A percentile compares a stretch with the other conserved stretches of the same genome.
phyloP scores from a whole-genome alignment of 202 grass and related monocot species.

The Dendrocalamus latiflorus region DNA sequence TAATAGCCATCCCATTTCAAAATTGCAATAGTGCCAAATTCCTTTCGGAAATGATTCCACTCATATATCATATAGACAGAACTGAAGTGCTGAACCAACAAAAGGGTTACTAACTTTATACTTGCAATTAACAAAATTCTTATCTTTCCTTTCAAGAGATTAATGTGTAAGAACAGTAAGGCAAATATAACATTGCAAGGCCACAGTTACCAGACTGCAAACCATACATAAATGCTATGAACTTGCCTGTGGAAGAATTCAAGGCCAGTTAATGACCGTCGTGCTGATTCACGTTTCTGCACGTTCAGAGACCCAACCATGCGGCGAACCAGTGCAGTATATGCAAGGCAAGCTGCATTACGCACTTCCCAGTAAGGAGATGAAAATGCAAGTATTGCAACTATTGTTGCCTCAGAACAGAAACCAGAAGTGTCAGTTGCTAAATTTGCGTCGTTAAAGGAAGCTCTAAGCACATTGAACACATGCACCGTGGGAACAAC shows the following conservation, averaged over 20 bases:
- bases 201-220: too few species aligned
- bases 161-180: too few species aligned
- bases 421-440: constrained; percentile 83
- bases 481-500: constrained; percentile 90
- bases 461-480: constrained; percentile 90
- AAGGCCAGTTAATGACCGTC: constrained; percentile 78
- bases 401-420: constrained; percentile 85
- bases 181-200: too few species aligned
- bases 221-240: constrained; percentile 11
- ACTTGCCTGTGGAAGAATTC: constrained; percentile 97
- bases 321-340: constrained; percentile 69
- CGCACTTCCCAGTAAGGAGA: constrained; percentile 98
- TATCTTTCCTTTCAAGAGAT: too few species aligned
- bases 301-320: constrained; percentile 96
- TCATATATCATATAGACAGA: too few species aligned
- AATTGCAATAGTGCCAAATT: too few species aligned
- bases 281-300: constrained; percentile 75
- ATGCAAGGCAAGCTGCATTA: constrained; percentile 88
- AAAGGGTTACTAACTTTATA: too few species aligned
- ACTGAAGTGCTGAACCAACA: too few species aligned
- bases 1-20: too few species aligned
- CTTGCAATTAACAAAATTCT: too few species aligned
- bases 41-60: too few species aligned
- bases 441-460: constrained; percentile 93
- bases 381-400: constrained; percentile 78